These are phyloP conservation scores for Thermomucor indicae-seudaticae DNA, from an alignment of 371 early-diverging fungal species.

Conservation along the genomic window DNA sequence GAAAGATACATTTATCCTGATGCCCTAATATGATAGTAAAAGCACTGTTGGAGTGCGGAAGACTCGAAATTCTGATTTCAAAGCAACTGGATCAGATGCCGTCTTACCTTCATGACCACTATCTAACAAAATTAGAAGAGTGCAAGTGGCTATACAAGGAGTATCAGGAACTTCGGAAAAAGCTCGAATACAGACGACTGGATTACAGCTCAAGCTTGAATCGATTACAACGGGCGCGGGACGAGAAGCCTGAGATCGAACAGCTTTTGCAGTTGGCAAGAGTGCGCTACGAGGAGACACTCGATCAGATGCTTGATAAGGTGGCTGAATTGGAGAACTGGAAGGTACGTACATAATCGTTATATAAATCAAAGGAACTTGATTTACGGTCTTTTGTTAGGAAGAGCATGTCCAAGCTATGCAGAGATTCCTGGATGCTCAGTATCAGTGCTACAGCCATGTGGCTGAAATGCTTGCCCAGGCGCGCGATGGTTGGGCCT, in stretches of 20 bases:
- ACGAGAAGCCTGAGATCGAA: slow-evolving; percentile 86
- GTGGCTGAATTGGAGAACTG: slow-evolving; percentile 67
- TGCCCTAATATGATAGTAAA: too few species aligned
- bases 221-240: slow-evolving; percentile 82
- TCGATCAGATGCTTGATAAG: slow-evolving; percentile 55
- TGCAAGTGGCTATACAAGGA: slow-evolving; percentile 56
- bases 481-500: too few species aligned
- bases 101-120: slow-evolving; percentile 32
- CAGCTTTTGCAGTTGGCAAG: slow-evolving; percentile 87
- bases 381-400: slow-evolving; percentile 17
- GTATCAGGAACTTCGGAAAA: slow-evolving; percentile 66
- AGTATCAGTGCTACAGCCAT: slow-evolving; percentile 44
- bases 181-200: slow-evolving; percentile 82
- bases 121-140: slow-evolving; percentile 35
- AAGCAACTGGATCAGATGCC: slow-evolving; percentile 52
- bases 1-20: not conserved
- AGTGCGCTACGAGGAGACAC: slow-evolving; percentile 90
- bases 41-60: too few species aligned
- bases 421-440: slow-evolving; percentile 48
- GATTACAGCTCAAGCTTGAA: slow-evolving; percentile 91
- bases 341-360: slow-evolving; percentile 47
- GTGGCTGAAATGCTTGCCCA: slow-evolving; percentile 35
- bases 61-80: slow-evolving; percentile 56
- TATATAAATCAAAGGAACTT: too few species aligned
- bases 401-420: slow-evolving; percentile 53